A percentile compares a stretch with the other conserved stretches of the same genome.
These are phyloP conservation scores for Megacollybia platyphylla DNA, from an alignment of 1,284 basidiomycete species.

Conservation along the genomic window DNA sequence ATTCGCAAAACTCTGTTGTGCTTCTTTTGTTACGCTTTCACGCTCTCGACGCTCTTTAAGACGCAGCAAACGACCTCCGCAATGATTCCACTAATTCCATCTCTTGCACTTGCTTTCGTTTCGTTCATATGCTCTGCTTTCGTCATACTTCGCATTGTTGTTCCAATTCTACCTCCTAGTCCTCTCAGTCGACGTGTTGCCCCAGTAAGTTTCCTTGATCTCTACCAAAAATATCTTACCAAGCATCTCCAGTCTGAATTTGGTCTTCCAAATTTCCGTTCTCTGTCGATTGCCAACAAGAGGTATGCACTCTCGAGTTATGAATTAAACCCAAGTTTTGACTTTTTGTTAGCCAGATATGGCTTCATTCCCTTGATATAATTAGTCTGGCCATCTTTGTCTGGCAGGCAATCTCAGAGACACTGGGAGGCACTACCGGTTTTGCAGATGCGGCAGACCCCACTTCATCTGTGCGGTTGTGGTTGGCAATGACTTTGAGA, in stretches of 20 bases:
- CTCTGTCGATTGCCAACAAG: slow-evolving; percentile 53
- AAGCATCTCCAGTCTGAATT: slow-evolving; percentile 43
- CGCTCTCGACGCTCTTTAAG: slow-evolving; percentile 28
- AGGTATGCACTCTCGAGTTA: slow-evolving; percentile 11
- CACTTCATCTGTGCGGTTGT: slow-evolving; percentile 40
- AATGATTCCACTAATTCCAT: slow-evolving; percentile 55
- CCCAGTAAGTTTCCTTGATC: slow-evolving; percentile 33
- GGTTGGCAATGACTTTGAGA: slow-evolving; percentile 48
- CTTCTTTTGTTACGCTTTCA: slow-evolving; percentile 23
- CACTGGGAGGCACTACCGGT: slow-evolving; percentile 28
- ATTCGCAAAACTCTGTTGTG: neutral
- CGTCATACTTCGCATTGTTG: slow-evolving; percentile 56
- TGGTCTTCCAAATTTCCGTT: slow-evolving; percentile 52
- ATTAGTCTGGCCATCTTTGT: slow-evolving; percentile 45
- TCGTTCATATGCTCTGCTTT: slow-evolving; percentile 61
- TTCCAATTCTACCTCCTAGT: slow-evolving; percentile 58
- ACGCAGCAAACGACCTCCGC: slow-evolving; percentile 16
- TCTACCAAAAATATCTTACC: slow-evolving; percentile 9
- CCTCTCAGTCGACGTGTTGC: slow-evolving; percentile 57
- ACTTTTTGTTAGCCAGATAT: slow-evolving; percentile 23
- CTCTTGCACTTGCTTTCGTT: slow-evolving; percentile 50
- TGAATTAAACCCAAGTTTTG: neutral
- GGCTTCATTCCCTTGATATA: slow-evolving; percentile 54
- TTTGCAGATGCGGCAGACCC: slow-evolving; percentile 30
- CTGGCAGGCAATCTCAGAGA: slow-evolving; percentile 50